Evolutionary conservation across 164 flowering plant species (phyloP), one percentile per base, ranked within the genome.

Genomic region (Nymphaea colorata): DNA sequence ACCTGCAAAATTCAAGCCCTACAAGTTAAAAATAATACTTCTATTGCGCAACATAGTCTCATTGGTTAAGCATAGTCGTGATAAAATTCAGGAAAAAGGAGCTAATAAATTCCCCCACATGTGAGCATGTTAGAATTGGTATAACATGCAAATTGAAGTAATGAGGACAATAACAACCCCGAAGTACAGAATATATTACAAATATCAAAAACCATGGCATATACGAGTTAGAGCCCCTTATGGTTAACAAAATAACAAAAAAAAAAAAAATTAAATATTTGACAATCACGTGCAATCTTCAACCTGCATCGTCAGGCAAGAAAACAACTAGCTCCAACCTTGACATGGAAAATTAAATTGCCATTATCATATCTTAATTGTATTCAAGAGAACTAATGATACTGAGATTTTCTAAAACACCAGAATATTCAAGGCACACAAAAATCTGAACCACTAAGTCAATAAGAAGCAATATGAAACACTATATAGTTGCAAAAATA

Each of bases 1-100:
- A 91, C 70, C 97, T 91, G 82, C 78, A 73, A 66, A 69, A 62
- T 51, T 66, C 42, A 55, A 43, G 45, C 12, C 17, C 3, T n/a
- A 3, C 17, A 8, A 25, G 36, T 25, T 25, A 25, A 25, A 25
- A 25, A 25, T 25, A 25, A 25, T 25, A 25, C 1, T 25, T 25
- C 36, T 25, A 25, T 25, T 25, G 36, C 1, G 36, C 36, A 25
- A 1, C 36, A 25, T 25, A 25, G 36, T 25, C 36, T 25, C 36
- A 25, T 25, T 25, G 36, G 36, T 25, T 25, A 25, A 25, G 36
- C 36, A 25, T 25, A 25, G 36, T 25, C 63, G 6, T 61, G 12
- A 61, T n/a, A 61, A 61, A 8, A n/a, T 3, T n/a, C 16, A n/a
- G 2, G 16, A 61, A 25, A n/a, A 6, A n/a, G 5, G 41, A 11